Evolutionary conservation across 768 basidiomycete genomes (phyloP).

Genomic region (Amanita inopinata): DNA sequence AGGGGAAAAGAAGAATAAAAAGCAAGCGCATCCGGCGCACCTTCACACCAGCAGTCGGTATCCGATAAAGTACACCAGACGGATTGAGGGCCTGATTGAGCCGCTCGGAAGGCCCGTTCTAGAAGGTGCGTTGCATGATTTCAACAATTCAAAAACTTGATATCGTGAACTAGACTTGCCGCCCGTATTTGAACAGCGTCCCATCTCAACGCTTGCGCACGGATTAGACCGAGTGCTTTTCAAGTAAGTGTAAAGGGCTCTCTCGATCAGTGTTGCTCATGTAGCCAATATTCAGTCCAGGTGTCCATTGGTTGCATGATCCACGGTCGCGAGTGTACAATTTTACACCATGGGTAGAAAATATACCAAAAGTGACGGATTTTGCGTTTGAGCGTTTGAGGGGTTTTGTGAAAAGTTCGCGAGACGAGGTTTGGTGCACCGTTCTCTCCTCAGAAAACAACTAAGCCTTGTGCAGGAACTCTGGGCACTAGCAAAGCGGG

Average conservation of each 20-base stretch:
- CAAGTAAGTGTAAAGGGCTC: conserved; percentile 39
- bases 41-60: neutral
- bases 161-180: conserved; percentile 26
- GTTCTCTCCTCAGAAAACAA: too few relatives aligned
- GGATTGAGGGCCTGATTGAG: conserved; percentile 26
- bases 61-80: conserved; percentile 18
- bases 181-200: conserved; percentile 30
- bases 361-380: conserved; percentile 65
- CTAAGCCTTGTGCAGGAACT: conserved; percentile 44
- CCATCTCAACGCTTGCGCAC: conserved; percentile 50
- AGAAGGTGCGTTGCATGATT: conserved; percentile 21
- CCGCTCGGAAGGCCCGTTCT: conserved; percentile 22
- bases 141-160: conserved; percentile 1
- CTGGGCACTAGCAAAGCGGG: conserved; percentile 43
- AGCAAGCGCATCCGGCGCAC: too few relatives aligned
- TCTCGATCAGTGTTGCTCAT: conserved; percentile 1
- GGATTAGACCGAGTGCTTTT: conserved; percentile 64
- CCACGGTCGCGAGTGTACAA: conserved; percentile 81
- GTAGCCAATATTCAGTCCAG: conserved; percentile 43
- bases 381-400: conserved; percentile 78
- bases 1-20: too few relatives aligned
- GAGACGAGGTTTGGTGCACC: conserved; percentile 63
- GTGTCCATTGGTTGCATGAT: conserved; percentile 84
- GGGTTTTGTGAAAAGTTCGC: conserved; percentile 69
- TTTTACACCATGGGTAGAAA: conserved; percentile 62